A percentile compares a stretch with the other conserved stretches of the same genome.
phyloP scores from a whole-genome alignment of 257 asterid genomes.

The Primulina tabacum region DNA sequence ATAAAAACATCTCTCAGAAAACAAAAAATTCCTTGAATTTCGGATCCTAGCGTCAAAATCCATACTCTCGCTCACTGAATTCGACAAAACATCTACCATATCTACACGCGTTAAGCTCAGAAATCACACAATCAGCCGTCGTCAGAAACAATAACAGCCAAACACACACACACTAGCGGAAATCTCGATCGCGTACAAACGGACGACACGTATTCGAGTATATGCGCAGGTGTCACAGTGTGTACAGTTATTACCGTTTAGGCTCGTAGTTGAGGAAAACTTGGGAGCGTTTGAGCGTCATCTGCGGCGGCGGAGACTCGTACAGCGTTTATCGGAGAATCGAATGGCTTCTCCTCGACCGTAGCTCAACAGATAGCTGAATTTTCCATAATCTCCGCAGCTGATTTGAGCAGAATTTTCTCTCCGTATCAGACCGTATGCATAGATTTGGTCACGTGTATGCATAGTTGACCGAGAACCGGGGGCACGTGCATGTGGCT shows the following conservation, averaged over 20 bases:
- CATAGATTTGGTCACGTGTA: neutral
- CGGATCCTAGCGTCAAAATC: constrained; percentile 24
- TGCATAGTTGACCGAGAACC: constrained; percentile 13
- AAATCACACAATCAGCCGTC: constrained; percentile 19
- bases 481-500: constrained; percentile 16
- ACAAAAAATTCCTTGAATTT: constrained; percentile 21
- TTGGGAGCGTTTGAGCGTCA: constrained; percentile 31
- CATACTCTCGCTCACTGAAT: constrained; percentile 23
- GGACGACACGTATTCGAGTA: constrained; percentile 6
- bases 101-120: constrained; percentile 40
- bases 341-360: constrained; percentile 28
- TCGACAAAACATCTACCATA: constrained; percentile 29
- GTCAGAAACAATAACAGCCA: constrained; percentile 4
- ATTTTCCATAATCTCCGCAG: constrained; percentile 27
- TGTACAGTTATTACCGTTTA: constrained; percentile 28
- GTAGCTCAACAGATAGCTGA: constrained; percentile 28
- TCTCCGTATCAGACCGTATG: constrained; percentile 6
- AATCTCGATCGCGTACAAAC: neutral
- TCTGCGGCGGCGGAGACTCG: constrained; percentile 25
- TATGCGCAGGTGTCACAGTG: neutral
- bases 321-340: constrained; percentile 27
- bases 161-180: constrained; percentile 4
- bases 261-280: constrained; percentile 31
- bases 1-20: constrained; percentile 12
- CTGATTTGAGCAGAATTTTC: neutral